These are phyloP conservation scores for Helichrysum umbraculigerum DNA, from an alignment of 129 eudicot genomes.

Conservation along the genomic window DNA sequence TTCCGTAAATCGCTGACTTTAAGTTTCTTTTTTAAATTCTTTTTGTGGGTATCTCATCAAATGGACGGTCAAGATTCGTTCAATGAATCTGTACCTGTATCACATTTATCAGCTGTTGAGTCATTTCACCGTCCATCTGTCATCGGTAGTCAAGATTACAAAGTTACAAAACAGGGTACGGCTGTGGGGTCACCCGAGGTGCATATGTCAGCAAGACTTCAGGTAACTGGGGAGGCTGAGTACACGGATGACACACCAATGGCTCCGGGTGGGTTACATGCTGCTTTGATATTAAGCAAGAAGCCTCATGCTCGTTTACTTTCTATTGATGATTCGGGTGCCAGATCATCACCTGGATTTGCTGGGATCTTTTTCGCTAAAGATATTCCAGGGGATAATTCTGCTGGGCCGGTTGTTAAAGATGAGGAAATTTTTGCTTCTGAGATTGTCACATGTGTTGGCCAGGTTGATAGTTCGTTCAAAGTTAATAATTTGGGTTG, in stretches of 20 bases:
- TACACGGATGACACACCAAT: constrained; percentile 88
- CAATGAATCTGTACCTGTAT: constrained; percentile 50
- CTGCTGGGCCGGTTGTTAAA: constrained; percentile 59
- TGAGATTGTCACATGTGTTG: constrained; percentile 89
- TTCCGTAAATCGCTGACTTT: constrained; percentile 74
- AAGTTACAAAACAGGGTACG: constrained; percentile 68
- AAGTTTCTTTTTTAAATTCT: constrained; percentile 94
- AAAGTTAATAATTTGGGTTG: neutral
- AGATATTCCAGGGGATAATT: constrained; percentile 73
- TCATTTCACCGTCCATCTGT: constrained; percentile 61
- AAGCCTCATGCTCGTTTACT: constrained; percentile 95
- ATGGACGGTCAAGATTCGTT: constrained; percentile 67
- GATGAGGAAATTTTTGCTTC: constrained; percentile 97
- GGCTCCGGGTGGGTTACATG: constrained; percentile 89
- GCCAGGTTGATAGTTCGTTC: constrained; percentile 66
- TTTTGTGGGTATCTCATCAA: constrained; percentile 82
- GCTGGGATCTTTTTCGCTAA: constrained; percentile 83
- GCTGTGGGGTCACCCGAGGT: constrained; percentile 91
- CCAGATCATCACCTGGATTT: constrained; percentile 79
- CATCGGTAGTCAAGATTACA: constrained; percentile 78
- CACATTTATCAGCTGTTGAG: constrained; percentile 76
- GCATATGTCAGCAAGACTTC: constrained; percentile 82
- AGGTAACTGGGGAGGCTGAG: constrained; percentile 99
- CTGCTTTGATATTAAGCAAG: constrained; percentile 73
- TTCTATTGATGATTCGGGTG: constrained; percentile 74